A percentile compares a stretch with the other conserved stretches of the same genome.
These are phyloP conservation scores for Glycine latifolia DNA, from an alignment of 306 rosid species.

Conservation along the genomic window DNA sequence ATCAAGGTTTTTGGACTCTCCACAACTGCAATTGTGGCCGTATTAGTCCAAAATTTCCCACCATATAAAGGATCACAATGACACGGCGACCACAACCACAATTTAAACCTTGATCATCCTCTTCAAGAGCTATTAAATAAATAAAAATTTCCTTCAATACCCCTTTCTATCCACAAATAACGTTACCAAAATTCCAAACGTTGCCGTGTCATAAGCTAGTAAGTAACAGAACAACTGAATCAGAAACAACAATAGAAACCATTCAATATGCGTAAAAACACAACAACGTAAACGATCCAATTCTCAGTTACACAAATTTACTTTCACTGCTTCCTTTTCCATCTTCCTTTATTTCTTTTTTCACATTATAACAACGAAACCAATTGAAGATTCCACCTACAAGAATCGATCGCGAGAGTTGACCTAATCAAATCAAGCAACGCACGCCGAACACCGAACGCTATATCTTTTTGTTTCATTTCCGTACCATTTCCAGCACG, in stretches of 20 bases:
- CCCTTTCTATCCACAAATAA: not conserved
- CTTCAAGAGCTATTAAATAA: not conserved
- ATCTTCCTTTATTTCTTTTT: not conserved
- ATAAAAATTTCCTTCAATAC: not conserved
- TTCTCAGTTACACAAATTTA: slow-evolving; percentile 9
- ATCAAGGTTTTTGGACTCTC: not conserved
- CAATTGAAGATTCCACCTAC: not conserved
- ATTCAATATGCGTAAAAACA: not conserved
- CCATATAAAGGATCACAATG: not conserved
- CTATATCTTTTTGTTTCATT: not conserved
- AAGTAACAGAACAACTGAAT: slow-evolving; percentile 13
- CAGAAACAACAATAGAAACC: slow-evolving; percentile 29
- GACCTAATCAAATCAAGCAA: slow-evolving; percentile 41
- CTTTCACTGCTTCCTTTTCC: not conserved
- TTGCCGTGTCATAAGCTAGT: not conserved
- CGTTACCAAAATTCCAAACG: not conserved
- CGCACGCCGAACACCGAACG: not conserved
- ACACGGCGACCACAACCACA: not conserved
- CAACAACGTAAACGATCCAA: slow-evolving; percentile 2
- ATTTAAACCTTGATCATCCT: not conserved
- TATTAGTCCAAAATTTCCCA: not conserved
- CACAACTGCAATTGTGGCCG: not conserved
- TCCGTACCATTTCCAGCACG: not conserved
- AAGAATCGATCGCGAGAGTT: not conserved
- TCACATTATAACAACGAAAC: not conserved